Percentiles rank a stretch among this genome's conserved stretches.
These are phyloP conservation scores for Colletotrichum sojae DNA, from an alignment of 2,329 filamentous ascomycete species.

Conservation along the genomic window DNA sequence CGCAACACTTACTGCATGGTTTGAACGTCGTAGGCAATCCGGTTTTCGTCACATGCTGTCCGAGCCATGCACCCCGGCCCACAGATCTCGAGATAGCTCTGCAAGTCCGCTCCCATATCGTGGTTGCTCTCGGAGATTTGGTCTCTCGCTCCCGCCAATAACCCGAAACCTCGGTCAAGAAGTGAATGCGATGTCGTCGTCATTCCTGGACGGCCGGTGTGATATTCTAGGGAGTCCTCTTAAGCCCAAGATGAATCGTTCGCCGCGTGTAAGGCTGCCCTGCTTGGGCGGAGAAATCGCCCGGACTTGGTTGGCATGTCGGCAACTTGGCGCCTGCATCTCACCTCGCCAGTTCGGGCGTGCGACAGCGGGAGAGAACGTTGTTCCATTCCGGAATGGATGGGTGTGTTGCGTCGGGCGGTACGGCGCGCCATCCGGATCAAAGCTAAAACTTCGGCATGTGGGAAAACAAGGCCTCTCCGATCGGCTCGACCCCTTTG, in stretches of 20 bases:
- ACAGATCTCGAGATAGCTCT: neutral
- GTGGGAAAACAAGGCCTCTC: neutral
- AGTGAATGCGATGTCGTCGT: constrained; percentile 4
- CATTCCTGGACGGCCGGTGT: constrained; percentile 1
- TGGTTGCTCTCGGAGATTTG: neutral
- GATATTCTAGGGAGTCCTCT: neutral
- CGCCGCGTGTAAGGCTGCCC: neutral
- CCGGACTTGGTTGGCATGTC: neutral
- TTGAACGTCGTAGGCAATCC: neutral
- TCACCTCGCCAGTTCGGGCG: neutral
- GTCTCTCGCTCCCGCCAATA: neutral
- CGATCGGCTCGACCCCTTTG: neutral
- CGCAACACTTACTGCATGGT: neutral
- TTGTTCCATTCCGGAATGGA: neutral
- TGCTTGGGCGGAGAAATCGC: neutral
- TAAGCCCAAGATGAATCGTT: neutral
- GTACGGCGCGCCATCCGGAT: constrained; percentile 1
- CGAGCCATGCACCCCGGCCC: neutral
- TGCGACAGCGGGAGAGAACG: neutral
- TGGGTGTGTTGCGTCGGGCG: neutral
- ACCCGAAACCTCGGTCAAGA: constrained; percentile 13
- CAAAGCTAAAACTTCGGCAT: constrained; percentile 5
- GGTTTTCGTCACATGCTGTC: neutral
- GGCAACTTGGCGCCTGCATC: neutral
- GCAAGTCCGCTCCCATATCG: too few species aligned